These are phyloP conservation scores for Argentina anserina DNA, from an alignment of 306 rosid species.

Conservation along the genomic window DNA sequence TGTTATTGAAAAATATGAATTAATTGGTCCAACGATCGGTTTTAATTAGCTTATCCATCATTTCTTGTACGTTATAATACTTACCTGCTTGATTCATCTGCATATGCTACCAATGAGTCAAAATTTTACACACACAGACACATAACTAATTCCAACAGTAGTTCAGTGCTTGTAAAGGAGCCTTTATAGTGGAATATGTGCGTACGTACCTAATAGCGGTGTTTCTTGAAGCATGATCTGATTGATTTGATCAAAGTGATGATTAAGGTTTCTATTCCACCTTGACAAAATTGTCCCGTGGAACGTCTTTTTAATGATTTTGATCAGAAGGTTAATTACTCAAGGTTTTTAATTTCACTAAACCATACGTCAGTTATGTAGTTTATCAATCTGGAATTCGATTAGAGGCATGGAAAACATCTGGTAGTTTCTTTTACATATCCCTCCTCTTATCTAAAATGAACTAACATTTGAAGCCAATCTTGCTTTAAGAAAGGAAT, in stretches of 20 bases:
- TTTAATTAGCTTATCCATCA: not conserved
- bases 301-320: not conserved
- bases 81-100: not conserved
- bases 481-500: not conserved
- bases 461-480: not conserved
- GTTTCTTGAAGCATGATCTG: slow-evolving; percentile 1
- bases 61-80: not conserved
- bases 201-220: not conserved
- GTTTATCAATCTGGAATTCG: not conserved
- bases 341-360: not conserved
- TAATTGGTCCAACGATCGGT: not conserved
- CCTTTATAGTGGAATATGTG: not conserved
- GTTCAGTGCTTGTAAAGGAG: not conserved
- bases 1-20: not conserved
- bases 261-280: slow-evolving; percentile 9
- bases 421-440: too few relatives aligned
- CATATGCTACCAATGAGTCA: not conserved
- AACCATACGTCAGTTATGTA: not conserved
- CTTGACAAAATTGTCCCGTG: not conserved
- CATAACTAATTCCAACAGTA: not conserved
- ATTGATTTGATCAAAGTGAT: slow-evolving; percentile 4
- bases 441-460: not conserved
- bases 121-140: not conserved
- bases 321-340: not conserved
- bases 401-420: not conserved